Conservation (phyloP, 225 moss, liverwort and hornwort species). For the Pseudoscleropodium purum region DNA sequence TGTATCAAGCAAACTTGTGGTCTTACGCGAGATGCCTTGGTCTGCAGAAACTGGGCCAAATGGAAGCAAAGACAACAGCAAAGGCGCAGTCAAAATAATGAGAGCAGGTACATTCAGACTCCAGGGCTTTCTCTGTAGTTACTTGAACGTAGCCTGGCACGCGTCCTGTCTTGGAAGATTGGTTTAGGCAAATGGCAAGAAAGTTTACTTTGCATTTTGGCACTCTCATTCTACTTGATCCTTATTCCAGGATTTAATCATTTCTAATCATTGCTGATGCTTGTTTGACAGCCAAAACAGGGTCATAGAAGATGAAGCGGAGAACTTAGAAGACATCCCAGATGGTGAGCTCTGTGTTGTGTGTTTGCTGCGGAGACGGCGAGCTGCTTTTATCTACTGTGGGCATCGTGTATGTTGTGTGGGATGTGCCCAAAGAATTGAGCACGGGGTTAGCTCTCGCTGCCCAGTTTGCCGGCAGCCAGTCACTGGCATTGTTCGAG, state of each 20-base stretch:
- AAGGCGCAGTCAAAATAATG: slow-evolving; percentile 3
- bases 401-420: slow-evolving; percentile 96
- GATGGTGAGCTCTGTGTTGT: slow-evolving; percentile 93
- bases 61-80: slow-evolving; percentile 72
- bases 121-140: background rate
- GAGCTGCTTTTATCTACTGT: slow-evolving; percentile 89
- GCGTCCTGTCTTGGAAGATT: background rate
- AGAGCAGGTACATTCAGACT: background rate
- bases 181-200: slow-evolving; percentile 9
- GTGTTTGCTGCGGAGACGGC: slow-evolving; percentile 73
- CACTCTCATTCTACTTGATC: background rate
- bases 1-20: background rate
- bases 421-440: slow-evolving; percentile 87
- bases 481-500: slow-evolving; percentile 25
- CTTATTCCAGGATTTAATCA: background rate
- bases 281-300: slow-evolving; percentile 50
- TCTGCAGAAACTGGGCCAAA: slow-evolving; percentile 65
- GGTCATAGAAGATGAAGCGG: slow-evolving; percentile 56
- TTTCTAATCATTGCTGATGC: background rate
- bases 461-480: slow-evolving; percentile 87
- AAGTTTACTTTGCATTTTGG: slow-evolving; percentile 7
- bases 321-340: slow-evolving; percentile 71
- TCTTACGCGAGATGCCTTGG: background rate
- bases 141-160: background rate
- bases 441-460: slow-evolving; percentile 66